Percentiles rank a stretch among this genome's conserved stretches.
Conservation (phyloP, 1,284 basidiomycete genomes). For the Xanthoconium separans region DNA sequence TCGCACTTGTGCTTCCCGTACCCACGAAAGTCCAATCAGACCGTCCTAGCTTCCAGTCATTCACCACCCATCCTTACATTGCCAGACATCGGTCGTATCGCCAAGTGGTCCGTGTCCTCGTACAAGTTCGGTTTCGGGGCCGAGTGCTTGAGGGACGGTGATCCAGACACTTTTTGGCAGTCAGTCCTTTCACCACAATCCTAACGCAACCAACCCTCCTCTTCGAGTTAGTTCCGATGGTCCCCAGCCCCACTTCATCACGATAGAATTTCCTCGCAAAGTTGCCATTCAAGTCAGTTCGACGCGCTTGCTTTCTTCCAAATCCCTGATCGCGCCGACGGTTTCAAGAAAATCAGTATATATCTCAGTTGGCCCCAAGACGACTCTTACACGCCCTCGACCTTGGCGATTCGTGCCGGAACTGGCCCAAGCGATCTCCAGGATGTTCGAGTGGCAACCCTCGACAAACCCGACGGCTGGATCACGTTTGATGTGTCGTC, state of each 20-base stretch:
- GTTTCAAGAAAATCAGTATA: constrained; percentile 86
- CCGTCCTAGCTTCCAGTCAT: constrained; percentile 26
- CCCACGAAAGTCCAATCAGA: neutral
- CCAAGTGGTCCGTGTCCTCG: constrained; percentile 96
- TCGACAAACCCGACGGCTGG: constrained; percentile 95
- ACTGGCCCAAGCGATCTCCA: constrained; percentile 92
- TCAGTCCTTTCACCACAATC: constrained; percentile 45
- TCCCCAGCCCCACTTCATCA: constrained; percentile 95
- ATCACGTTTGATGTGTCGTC: constrained; percentile 85
- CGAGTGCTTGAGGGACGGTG: constrained; percentile 85
- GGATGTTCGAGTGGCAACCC: constrained; percentile 81
- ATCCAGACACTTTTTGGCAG: constrained; percentile 98
- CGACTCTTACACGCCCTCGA: constrained; percentile 96
- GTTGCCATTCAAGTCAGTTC: constrained; percentile 78
- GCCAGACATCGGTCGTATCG: constrained; percentile 82
- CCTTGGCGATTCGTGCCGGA: constrained; percentile 87
- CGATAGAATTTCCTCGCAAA: constrained; percentile 89
- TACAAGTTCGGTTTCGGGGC: constrained; percentile 97
- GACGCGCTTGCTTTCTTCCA: neutral
- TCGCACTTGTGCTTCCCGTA: neutral
- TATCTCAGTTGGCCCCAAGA: constrained; percentile 86
- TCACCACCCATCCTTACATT: constrained; percentile 55
- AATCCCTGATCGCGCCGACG: neutral
- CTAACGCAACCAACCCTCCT: neutral
- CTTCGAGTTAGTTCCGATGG: constrained; percentile 80